Evolutionary conservation across 1,284 basidiomycete genomes (phyloP), one percentile per base, ranked within the genome.

Genomic region (Cutaneotrichosporon mucoides): DNA sequence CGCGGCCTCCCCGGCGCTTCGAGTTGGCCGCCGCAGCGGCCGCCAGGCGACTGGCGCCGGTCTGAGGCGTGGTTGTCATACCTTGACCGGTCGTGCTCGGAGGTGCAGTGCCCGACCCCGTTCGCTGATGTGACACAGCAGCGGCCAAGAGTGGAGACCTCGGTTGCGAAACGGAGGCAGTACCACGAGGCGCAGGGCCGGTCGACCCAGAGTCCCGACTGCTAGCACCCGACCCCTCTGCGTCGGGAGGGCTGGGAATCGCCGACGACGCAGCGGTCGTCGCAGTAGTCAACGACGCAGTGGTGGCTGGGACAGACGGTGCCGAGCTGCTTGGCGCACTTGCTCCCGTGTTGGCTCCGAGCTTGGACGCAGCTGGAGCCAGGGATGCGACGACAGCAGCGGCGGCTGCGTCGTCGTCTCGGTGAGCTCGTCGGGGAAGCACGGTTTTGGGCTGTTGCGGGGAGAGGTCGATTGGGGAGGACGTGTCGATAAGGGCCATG

Each of bases 11-110:
- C 10, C 49, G 44, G 11, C 59, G 40, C 49, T 53, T 48, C 56
- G 33, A 58, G 43, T 53, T 70, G 5, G 75, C 73, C 37, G 72
- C 70, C 9, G 69, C 73, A 4, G 75, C 73, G 3, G 69, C 71
- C 5, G 72, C 72, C 71, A 72, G 72, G 57, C 70, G 71, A 36
- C 67, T 66, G 8, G 63, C 68, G 2, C 74, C 74, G 37, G 73
- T 76, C 54, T 68, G 67, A 5, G 70, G 73, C 2, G 69, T 72
- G 5, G 52, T n/a, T 5, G 51, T 24, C 24, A 24, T 24, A 24
- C 24, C 24, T 24, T 24, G 24, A 24, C 24, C 24, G n/a, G 42
- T 44, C 44, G 12, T 45, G 12, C 6, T 44, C 33, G 16, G 37
- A 33, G 41, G 15, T 15, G 24, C 24, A 24, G 44, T 37, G n/a